phyloP scores from a whole-genome alignment of 768 basidiomycete species.

The Russula foetens region DNA sequence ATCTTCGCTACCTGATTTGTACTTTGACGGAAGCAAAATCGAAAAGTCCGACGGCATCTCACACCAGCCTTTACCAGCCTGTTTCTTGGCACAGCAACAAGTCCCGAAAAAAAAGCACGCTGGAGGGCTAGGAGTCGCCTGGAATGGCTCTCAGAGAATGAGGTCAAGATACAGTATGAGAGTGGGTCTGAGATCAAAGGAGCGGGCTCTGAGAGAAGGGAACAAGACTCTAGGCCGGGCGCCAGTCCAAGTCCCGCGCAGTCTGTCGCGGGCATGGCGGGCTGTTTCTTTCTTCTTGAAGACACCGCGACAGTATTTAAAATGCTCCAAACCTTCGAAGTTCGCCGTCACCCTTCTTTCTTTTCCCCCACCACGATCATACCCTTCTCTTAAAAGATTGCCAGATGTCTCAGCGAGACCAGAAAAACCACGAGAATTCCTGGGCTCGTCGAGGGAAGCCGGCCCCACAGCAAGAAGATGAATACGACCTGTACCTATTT shows the following conservation, averaged over 20 bases:
- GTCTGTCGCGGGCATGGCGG: not conserved
- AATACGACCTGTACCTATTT: not conserved
- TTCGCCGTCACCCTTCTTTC: slow-evolving; percentile 1
- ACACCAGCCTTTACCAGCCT: not conserved
- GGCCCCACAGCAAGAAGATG: not conserved
- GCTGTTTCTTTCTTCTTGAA: not conserved
- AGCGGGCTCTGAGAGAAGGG: not conserved
- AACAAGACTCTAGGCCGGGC: slow-evolving; percentile 1
- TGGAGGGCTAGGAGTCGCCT: not conserved
- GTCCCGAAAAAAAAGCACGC: not conserved
- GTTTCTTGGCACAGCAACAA: not conserved
- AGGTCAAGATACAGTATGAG: not conserved
- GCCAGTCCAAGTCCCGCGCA: not conserved
- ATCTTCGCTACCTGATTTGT: slow-evolving; percentile 12
- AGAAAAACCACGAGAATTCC: not conserved
- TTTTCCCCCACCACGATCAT: not conserved
- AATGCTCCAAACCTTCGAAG: not conserved
- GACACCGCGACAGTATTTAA: slow-evolving; percentile 14
- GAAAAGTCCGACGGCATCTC: not conserved
- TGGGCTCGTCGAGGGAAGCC: not conserved
- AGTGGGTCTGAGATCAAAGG: not conserved
- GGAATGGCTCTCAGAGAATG: not conserved
- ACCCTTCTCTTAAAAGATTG: not conserved
- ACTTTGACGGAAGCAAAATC: slow-evolving; percentile 6
- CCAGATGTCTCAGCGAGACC: not conserved